These are phyloP conservation scores for Ustilaginoidea virens DNA, from an alignment of 2,329 filamentous ascomycete genomes.

Conservation along the genomic window DNA sequence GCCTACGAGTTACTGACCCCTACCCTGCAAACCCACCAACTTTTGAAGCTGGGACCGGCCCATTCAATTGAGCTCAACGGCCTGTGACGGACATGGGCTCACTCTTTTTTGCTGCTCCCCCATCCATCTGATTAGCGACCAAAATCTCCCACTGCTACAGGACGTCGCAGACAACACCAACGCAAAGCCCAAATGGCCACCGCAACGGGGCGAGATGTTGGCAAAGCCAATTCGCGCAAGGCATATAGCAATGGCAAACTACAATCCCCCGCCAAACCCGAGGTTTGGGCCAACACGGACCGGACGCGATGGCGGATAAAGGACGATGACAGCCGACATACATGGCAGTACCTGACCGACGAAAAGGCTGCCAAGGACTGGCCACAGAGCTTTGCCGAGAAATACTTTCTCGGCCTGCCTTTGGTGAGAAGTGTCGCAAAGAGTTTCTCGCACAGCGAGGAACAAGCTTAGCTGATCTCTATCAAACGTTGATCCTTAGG, in stretches of 20 bases:
- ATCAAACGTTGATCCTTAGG: constrained; percentile 28
- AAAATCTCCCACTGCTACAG: too few relatives aligned
- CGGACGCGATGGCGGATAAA: constrained; percentile 68
- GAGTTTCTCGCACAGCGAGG: neutral
- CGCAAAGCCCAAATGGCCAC: constrained; percentile 11
- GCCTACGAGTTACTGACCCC: too few relatives aligned
- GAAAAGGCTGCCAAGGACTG: constrained; percentile 55
- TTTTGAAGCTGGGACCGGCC: too few relatives aligned
- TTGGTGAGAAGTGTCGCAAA: constrained; percentile 35
- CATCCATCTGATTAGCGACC: too few relatives aligned
- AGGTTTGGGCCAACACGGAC: constrained; percentile 52
- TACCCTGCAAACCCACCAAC: too few relatives aligned
- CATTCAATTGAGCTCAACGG: too few relatives aligned
- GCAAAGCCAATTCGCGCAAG: constrained; percentile 23
- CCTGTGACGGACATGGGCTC: too few relatives aligned
- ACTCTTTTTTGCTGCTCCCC: too few relatives aligned
- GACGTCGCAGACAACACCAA: neutral
- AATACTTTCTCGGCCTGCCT: constrained; percentile 68
- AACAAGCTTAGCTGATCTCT: neutral
- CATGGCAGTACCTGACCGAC: constrained; percentile 83
- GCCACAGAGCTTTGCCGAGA: constrained; percentile 83
- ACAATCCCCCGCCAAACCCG: constrained; percentile 28
- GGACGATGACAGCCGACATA: constrained; percentile 72
- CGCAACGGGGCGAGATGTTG: constrained; percentile 15
- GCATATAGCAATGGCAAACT: constrained; percentile 23